Percentiles rank a stretch among this genome's conserved stretches.
These are phyloP conservation scores for Aspergillus sp. DNA, from an alignment of 2,329 filamentous ascomycete genomes.

Conservation along the genomic window DNA sequence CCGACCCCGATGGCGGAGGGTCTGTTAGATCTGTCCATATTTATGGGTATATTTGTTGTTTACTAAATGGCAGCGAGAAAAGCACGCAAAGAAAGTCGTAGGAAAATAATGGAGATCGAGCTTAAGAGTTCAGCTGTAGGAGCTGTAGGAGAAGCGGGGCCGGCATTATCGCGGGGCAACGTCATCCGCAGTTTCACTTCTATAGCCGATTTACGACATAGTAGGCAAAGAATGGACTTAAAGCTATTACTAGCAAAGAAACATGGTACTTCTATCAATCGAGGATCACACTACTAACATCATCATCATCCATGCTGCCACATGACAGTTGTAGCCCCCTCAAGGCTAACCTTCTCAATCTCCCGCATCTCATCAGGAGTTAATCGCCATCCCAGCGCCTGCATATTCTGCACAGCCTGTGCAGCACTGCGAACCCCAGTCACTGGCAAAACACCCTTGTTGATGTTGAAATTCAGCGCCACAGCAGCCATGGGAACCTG, in stretches of 20 bases:
- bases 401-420: constrained; percentile 36
- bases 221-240: neutral
- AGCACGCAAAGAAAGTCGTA: neutral
- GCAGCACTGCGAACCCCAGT: constrained; percentile 36
- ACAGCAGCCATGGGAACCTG: constrained; percentile 32
- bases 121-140: constrained; percentile 1
- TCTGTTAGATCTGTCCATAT: constrained; percentile 77
- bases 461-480: constrained; percentile 40
- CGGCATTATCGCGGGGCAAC: neutral
- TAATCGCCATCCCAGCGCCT: constrained; percentile 38
- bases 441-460: constrained; percentile 39
- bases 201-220: neutral
- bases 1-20: constrained; percentile 69
- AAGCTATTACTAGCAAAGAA: neutral
- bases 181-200: neutral
- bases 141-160: neutral
- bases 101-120: neutral
- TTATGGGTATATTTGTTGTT: neutral
- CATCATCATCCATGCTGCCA: constrained; percentile 38
- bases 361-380: constrained; percentile 35
- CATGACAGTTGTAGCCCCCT: constrained; percentile 32
- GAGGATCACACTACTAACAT: neutral
- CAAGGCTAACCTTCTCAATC: constrained; percentile 37
- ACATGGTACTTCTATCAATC: neutral
- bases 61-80: too few species aligned